These are phyloP conservation scores for Clarireedia hainanense DNA, from an alignment of 2,329 filamentous ascomycete species.

Conservation along the genomic window DNA sequence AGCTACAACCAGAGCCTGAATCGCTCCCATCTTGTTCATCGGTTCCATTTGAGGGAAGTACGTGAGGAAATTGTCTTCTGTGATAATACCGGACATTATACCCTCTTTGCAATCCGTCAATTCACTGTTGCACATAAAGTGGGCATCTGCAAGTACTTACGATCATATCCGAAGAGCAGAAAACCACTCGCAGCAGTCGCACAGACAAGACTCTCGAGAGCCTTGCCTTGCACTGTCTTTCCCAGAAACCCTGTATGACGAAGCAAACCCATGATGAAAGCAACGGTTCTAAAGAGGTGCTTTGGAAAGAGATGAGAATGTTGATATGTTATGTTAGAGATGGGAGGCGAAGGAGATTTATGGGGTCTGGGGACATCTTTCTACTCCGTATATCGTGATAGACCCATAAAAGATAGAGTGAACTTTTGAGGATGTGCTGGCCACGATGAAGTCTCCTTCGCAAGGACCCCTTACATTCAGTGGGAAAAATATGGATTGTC, in stretches of 20 bases:
- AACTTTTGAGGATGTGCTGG: background rate
- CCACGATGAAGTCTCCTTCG: constrained; percentile 1
- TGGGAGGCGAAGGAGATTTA: constrained; percentile 3
- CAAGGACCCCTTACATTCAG: background rate
- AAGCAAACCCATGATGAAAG: constrained; percentile 5
- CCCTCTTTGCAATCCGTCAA: background rate
- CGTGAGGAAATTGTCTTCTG: constrained; percentile 40
- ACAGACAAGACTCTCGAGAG: constrained; percentile 8
- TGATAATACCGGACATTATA: constrained; percentile 33
- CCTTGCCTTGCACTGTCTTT: constrained; percentile 2
- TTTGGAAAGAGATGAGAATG: background rate
- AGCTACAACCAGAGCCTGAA: constrained; percentile 44
- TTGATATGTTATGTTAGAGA: background rate
- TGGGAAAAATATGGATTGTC: background rate
- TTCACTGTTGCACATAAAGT: background rate
- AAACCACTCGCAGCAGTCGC: constrained; percentile 9
- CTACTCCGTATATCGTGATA: background rate
- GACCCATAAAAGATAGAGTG: constrained; percentile 2
- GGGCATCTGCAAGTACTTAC: background rate
- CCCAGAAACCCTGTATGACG: constrained; percentile 9
- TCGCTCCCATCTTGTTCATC: constrained; percentile 18
- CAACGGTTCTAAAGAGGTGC: background rate
- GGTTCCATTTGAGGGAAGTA: constrained; percentile 17
- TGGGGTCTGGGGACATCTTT: constrained; percentile 4
- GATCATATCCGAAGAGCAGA: constrained; percentile 12